Evolutionary conservation across 169 alveolate species (phyloP).

Genomic region (Plasmodium inui): DNA sequence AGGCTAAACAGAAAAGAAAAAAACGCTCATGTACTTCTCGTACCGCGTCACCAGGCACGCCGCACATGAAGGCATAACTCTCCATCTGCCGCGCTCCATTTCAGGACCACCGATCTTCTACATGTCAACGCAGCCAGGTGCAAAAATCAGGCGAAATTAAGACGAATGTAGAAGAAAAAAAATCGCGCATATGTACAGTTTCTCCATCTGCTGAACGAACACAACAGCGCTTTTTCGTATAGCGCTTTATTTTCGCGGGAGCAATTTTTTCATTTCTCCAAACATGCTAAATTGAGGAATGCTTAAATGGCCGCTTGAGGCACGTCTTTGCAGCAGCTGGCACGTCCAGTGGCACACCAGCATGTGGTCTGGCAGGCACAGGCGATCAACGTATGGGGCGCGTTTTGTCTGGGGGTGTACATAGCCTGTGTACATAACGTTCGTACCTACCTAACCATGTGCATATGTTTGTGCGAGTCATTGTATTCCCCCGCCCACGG

Average conservation of each 20-base stretch:
- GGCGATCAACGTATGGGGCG: not conserved
- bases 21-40: not conserved
- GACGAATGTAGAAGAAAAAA: not conserved
- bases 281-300: not conserved
- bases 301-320: not conserved
- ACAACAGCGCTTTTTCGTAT: not conserved
- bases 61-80: not conserved
- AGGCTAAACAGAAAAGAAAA: not conserved
- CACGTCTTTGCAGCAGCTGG: not conserved
- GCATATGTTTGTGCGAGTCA: not conserved
- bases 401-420: not conserved
- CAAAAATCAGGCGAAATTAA: not conserved
- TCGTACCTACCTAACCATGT: not conserved
- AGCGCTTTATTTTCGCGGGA: not conserved
- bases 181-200: not conserved
- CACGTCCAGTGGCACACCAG: not conserved
- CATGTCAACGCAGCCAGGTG: not conserved
- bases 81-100: not conserved
- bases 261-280: not conserved
- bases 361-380: not conserved
- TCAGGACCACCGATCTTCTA: not conserved
- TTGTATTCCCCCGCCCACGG: not conserved
- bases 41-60: not conserved
- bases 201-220: not conserved
- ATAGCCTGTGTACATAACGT: not conserved